Evolutionary conservation across 345 rosid species (phyloP), one percentile per base, ranked within the genome.

Genomic region (Atalantia buxifolia): DNA sequence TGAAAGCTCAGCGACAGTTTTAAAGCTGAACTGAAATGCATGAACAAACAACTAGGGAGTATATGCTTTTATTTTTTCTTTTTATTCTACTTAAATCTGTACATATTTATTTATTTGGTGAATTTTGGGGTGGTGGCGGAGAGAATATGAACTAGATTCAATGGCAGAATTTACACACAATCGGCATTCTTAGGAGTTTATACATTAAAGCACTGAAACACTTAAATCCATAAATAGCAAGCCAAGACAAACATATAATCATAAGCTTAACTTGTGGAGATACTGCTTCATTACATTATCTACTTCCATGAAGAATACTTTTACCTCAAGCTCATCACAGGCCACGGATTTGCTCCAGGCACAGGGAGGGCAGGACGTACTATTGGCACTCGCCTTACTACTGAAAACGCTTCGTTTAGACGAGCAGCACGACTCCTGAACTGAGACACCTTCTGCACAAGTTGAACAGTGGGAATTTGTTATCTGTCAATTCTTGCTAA

Each of bases 331-430:
- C 89, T 84, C 97, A 92, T 85, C 83, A 87, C 90, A 62, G 98
- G 93, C 98, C 97, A 96, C 36, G 93, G 86, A 81, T 90, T 88
- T 76, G 87, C 83, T 42, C 89, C 93, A 55, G 90, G 75, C 22
- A 89, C 81, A 0, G 97, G 97, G 16, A 94, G 82, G 60, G 94
- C 77, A 59, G 99, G 97, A 35, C 97, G 86, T 35, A 87, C 86
- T 13, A 91, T 84, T 2, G 98, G 98, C 74, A 92, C 93, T 53
- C 97, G 89, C 83, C 86, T 89, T 85, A 88, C 93, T 63, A 88
- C 92, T 4, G 97, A 92, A 79, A 94, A 94, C 0, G 99, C 98
- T 80, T 96, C 97, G 6, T 94, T 92, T 57, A 93, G 92, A 69
- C 92, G 93, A 63, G 94, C 91, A 22, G 91, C 89, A 19, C 90